phyloP scores from a whole-genome alignment of 2,329 filamentous ascomycete genomes.

The Alternaria consortialis region DNA sequence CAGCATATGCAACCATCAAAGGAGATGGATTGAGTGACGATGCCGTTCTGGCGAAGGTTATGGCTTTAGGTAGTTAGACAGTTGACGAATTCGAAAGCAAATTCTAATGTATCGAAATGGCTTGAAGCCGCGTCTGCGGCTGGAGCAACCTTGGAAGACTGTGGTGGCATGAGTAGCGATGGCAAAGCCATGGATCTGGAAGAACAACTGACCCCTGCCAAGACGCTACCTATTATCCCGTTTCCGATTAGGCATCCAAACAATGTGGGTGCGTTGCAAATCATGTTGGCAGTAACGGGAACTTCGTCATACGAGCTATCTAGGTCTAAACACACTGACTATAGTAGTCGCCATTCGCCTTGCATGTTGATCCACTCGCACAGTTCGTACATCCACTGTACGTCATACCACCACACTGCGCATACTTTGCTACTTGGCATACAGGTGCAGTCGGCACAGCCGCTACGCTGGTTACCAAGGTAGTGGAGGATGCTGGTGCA shows the following conservation, averaged over 20 bases:
- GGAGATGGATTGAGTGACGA: slow-evolving; percentile 31
- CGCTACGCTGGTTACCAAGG: slow-evolving; percentile 22
- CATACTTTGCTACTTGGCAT: slow-evolving; percentile 30
- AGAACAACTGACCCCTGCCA: background rate
- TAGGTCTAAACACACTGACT: slow-evolving; percentile 28
- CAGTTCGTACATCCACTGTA: slow-evolving; percentile 36
- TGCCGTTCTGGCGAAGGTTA: slow-evolving; percentile 28
- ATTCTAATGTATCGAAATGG: background rate
- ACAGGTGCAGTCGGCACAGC: slow-evolving; percentile 18
- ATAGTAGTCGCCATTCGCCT: slow-evolving; percentile 36
- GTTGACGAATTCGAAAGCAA: background rate
- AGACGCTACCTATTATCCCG: background rate
- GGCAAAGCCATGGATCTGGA: background rate
- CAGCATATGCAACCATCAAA: slow-evolving; percentile 31
- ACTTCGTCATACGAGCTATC: background rate
- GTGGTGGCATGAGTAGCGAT: background rate
- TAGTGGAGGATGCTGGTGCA: slow-evolving; percentile 24
- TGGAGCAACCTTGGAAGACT: background rate
- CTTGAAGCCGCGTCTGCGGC: background rate
- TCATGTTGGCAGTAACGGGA: background rate
- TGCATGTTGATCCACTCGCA: slow-evolving; percentile 32
- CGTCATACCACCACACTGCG: slow-evolving; percentile 35
- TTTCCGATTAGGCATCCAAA: background rate
- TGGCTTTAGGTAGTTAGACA: slow-evolving; percentile 19
- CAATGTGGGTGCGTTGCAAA: background rate